Evolutionary conservation across 2,329 filamentous ascomycete genomes (phyloP).

Genomic region (Penicillium rolfsii): DNA sequence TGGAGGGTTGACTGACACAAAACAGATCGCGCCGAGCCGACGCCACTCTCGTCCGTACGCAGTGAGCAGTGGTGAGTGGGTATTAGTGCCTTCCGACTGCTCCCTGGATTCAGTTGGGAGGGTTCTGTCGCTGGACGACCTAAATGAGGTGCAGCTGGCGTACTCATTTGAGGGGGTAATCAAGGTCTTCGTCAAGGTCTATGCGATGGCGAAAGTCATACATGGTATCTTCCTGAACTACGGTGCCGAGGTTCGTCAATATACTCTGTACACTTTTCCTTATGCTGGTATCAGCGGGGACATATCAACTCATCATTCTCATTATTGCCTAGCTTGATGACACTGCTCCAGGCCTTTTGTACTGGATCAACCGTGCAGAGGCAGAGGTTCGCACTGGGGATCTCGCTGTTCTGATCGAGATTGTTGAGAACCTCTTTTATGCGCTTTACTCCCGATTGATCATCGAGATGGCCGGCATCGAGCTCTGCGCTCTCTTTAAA

Average conservation of each 20-base stretch:
- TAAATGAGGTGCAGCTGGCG: slow-evolving; percentile 22
- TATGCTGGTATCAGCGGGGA: neutral
- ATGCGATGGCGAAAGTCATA: slow-evolving; percentile 42
- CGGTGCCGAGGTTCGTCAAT: slow-evolving; percentile 37
- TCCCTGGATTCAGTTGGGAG: slow-evolving; percentile 14
- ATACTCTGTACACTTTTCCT: neutral
- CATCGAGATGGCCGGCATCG: slow-evolving; percentile 42
- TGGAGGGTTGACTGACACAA: neutral
- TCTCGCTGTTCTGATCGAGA: slow-evolving; percentile 37
- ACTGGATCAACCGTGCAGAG: slow-evolving; percentile 39
- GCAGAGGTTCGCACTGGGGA: slow-evolving; percentile 32
- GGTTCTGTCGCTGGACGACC: slow-evolving; percentile 22
- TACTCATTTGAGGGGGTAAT: slow-evolving; percentile 36
- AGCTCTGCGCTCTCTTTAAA: slow-evolving; percentile 40
- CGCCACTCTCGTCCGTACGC: slow-evolving; percentile 35
- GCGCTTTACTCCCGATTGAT: slow-evolving; percentile 41
- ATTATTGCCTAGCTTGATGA: slow-evolving; percentile 35
- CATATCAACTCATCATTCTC: slow-evolving; percentile 5
- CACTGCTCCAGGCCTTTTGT: slow-evolving; percentile 32
- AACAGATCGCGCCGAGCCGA: slow-evolving; percentile 24
- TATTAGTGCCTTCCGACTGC: slow-evolving; percentile 13
- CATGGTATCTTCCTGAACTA: slow-evolving; percentile 38
- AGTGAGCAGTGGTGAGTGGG: slow-evolving; percentile 39
- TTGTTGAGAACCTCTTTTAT: slow-evolving; percentile 43
- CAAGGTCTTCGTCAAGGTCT: slow-evolving; percentile 38